A percentile compares a stretch with the other conserved stretches of the same genome.
These are phyloP conservation scores for Trichoderma lentiforme DNA, from an alignment of 2,329 filamentous ascomycete species.

Conservation along the genomic window DNA sequence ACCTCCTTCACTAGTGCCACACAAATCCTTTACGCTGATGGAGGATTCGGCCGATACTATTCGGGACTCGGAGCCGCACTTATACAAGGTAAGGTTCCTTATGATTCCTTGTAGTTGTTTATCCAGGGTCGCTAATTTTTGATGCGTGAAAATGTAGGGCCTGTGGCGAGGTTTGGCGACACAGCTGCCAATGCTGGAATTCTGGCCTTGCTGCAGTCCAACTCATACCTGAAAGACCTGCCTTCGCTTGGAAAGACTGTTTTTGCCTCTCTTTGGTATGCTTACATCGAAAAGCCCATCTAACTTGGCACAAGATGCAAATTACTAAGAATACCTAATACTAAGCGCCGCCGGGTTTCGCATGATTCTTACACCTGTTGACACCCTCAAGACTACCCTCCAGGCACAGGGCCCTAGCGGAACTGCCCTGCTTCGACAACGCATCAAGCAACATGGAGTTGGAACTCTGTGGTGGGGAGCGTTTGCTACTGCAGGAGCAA, in stretches of 20 bases:
- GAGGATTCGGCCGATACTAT: constrained; percentile 44
- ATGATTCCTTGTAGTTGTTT: neutral
- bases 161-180: constrained; percentile 45
- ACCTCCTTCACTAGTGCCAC: constrained; percentile 39
- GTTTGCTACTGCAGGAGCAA: constrained; percentile 46
- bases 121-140: neutral
- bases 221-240: constrained; percentile 42
- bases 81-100: constrained; percentile 37
- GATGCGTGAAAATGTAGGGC: constrained; percentile 31
- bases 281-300: neutral
- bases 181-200: constrained; percentile 50
- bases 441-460: constrained; percentile 42
- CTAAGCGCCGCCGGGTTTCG: constrained; percentile 44
- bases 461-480: constrained; percentile 50
- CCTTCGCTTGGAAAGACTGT: constrained; percentile 44
- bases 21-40: constrained; percentile 40
- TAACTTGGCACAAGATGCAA: neutral
- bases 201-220: constrained; percentile 45
- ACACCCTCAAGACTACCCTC: constrained; percentile 49
- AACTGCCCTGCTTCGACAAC: constrained; percentile 40
- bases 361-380: constrained; percentile 47
- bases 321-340: neutral
- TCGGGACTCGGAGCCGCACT: constrained; percentile 44
- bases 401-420: constrained; percentile 46
- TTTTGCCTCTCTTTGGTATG: constrained; percentile 44